A percentile compares a stretch with the other conserved stretches of the same genome.
Evolutionary conservation across 129 eudicot genomes (phyloP).

Genomic region (Lonicera japonica): DNA sequence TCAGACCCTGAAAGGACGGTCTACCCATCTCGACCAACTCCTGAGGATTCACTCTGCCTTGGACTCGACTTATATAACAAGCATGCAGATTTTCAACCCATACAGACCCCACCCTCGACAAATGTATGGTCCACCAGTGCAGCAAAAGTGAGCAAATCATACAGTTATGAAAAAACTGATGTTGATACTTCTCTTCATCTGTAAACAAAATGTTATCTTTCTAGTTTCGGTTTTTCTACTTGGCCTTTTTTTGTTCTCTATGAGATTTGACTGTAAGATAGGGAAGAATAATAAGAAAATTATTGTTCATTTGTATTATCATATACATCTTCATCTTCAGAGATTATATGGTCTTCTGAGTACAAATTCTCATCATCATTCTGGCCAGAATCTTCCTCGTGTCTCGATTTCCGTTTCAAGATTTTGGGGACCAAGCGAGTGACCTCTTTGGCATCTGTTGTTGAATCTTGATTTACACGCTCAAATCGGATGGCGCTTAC

Average conservation of each 20-base stretch:
- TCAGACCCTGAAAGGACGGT: constrained; percentile 7
- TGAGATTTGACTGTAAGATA: constrained; percentile 33
- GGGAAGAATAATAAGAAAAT: constrained; percentile 20
- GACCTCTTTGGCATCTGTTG: constrained; percentile 44
- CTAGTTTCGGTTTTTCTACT: constrained; percentile 14
- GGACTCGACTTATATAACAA: constrained; percentile 35
- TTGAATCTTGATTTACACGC: constrained; percentile 35
- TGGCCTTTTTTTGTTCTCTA: too few species aligned
- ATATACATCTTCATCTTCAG: constrained; percentile 17
- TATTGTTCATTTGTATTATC: constrained; percentile 24
- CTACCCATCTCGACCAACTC: constrained; percentile 13
- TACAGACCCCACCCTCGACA: constrained; percentile 22
- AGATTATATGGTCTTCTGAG: constrained; percentile 16
- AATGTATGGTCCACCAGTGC: constrained; percentile 34
- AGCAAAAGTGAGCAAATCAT: constrained; percentile 20
- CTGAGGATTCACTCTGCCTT: constrained; percentile 41
- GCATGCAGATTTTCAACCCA: constrained; percentile 16
- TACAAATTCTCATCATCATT: constrained; percentile 27
- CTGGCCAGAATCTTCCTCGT: constrained; percentile 20
- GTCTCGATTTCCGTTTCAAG: constrained; percentile 45
- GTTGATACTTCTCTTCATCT: constrained; percentile 69
- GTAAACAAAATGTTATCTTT: constrained; percentile 18
- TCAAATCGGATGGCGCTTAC: constrained; percentile 51
- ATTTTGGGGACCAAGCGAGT: constrained; percentile 47
- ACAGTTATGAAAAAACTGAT: constrained; percentile 16